Evolutionary conservation across 2,329 filamentous ascomycete genomes (phyloP), one percentile per base, ranked within the genome.

Genomic region (Colletotrichum chlorophyti): DNA sequence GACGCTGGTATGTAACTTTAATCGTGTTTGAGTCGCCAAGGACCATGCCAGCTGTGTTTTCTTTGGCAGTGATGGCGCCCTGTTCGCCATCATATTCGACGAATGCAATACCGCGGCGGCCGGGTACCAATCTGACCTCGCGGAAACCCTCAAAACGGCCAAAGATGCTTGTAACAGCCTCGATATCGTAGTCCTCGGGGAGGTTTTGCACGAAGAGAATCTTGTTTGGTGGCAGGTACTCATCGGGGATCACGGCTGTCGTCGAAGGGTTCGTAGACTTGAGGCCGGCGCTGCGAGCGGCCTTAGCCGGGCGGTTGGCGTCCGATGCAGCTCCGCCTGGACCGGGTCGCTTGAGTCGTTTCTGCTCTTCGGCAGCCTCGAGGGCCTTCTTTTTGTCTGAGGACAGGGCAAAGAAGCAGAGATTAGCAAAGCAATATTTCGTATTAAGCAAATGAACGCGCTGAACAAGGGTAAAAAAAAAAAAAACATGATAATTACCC

Each of bases 191-290:
- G 64, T 92, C 90, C 63, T 94, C 91, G 8, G 95, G 93, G 31
- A 99, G 77, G 68, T 98, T 94, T 78, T 96, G 92, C 61, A 98
- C 80, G 77, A 98, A 96, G 31, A 99, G 84, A 65, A 93, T 96
- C 79, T 97, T 97, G 84, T 98, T 98, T 31, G 95, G 94, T 4
- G 94, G 94, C 4, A 98, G 85, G 74, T 97, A 98, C 76, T 99
- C 95, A 83, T 98, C 95, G n/a, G 93, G 93, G 15, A 98, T 88
- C 53, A 93, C 89, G 10, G 90, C 83, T 4, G 88, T 81, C 1
- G 86, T 82, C 12, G 86, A 81, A 6, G 86, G 83, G 57, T 85
- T 86, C 1, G 89, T 90, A 5, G 91, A 85, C 72, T 96, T 96
- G 77, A 94, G 85, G 29, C 91, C 91, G 21, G 84, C 79, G 37